Percentiles rank a stretch among this genome's conserved stretches.
Evolutionary conservation across 176 grass and related monocot genomes (phyloP).

Genomic region (Sorghum bicolor): DNA sequence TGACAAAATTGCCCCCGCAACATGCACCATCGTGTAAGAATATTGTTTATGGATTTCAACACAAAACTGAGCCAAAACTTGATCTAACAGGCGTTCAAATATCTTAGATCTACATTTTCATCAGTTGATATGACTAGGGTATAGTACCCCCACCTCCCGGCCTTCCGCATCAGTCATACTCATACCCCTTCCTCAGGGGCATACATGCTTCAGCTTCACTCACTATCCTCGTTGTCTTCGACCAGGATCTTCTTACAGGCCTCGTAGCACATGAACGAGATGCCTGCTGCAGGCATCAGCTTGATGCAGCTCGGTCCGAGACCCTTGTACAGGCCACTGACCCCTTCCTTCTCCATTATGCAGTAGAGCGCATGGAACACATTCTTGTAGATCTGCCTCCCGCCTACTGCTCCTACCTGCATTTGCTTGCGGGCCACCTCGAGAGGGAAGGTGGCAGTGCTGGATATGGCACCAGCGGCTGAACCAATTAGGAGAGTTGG

Average conservation of each 20-base stretch:
- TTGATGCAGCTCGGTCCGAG: constrained; percentile 98
- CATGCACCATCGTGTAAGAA: constrained; percentile 2
- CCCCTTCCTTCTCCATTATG: constrained; percentile 86
- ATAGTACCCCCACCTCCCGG: not conserved
- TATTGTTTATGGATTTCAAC: constrained; percentile 30
- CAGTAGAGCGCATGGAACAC: constrained; percentile 91
- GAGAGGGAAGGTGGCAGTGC: constrained; percentile 89
- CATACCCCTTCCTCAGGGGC: not conserved
- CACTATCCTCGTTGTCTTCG: constrained; percentile 51
- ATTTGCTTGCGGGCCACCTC: constrained; percentile 98
- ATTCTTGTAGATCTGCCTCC: constrained; percentile 88
- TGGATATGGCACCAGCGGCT: constrained; percentile 79
- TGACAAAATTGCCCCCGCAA: constrained; percentile 23
- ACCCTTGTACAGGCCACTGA: constrained; percentile 80
- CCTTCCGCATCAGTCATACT: not conserved
- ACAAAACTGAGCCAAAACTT: constrained; percentile 36
- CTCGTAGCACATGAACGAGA: constrained; percentile 99
- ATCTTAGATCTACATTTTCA: constrained; percentile 29
- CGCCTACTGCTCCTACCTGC: constrained; percentile 85
- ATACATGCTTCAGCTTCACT: not conserved
- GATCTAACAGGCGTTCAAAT: constrained; percentile 32
- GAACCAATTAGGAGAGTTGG: constrained; percentile 86
- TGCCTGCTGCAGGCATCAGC: constrained; percentile 87
- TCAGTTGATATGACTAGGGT: constrained; percentile 22
- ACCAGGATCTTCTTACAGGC: constrained; percentile 95